A percentile compares a stretch with the other conserved stretches of the same genome.
Conservation (phyloP, 352 stramenopile genomes). For the Globisporangium solare region DNA sequence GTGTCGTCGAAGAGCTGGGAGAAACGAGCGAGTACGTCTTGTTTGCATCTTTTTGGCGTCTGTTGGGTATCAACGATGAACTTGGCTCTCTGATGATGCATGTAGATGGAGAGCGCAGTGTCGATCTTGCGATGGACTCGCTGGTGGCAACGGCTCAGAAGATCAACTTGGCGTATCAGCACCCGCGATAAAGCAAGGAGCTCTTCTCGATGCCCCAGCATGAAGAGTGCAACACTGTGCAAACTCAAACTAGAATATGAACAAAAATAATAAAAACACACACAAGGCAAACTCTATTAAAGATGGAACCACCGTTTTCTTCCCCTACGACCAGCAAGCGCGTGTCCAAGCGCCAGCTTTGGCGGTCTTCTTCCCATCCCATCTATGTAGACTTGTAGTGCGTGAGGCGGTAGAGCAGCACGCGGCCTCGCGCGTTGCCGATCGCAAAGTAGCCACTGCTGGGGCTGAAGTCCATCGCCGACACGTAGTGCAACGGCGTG, state of each 20-base stretch:
- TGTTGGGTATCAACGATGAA: too few species aligned
- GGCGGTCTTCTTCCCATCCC: conserved; percentile 1
- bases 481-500: conserved; percentile 97
- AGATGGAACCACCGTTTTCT: conserved; percentile 1
- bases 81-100: not conserved
- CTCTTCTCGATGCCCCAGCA: too few species aligned
- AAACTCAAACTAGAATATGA: not conserved
- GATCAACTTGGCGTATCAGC: conserved; percentile 45
- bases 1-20: conserved; percentile 29
- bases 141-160: conserved; percentile 65
- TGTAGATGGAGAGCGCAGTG: conserved; percentile 24
- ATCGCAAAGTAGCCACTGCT: conserved; percentile 92
- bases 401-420: conserved; percentile 95
- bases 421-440: conserved; percentile 96
- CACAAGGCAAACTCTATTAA: conserved; percentile 19
- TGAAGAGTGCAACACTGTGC: not conserved
- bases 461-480: conserved; percentile 94
- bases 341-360: not conserved
- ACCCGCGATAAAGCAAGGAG: conserved; percentile 1
- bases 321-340: conserved; percentile 4
- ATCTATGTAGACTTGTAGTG: conserved; percentile 90
- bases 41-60: too few species aligned
- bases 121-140: conserved; percentile 49
- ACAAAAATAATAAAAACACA: too few species aligned
- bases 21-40: too few species aligned